Evolutionary conservation across 2,329 filamentous ascomycete species (phyloP), one percentile per base, ranked within the genome.

Genomic region (Xylariaceae sp.): DNA sequence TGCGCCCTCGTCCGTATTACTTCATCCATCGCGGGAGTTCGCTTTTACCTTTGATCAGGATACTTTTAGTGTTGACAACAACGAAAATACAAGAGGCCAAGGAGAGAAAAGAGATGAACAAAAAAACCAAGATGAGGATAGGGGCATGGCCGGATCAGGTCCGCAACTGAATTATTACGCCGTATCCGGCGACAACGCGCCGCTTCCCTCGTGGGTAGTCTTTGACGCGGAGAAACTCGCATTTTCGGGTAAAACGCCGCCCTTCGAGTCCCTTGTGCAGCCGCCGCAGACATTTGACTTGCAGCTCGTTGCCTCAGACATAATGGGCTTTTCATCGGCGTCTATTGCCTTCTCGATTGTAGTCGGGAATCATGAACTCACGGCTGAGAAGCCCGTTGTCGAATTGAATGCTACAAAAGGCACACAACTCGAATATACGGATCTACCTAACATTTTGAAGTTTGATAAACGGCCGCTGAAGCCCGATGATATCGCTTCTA

Each of bases 191-290:
- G 82, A 93, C 65, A 89, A 89, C 65, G 89, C 88, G n/a, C 91
- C 92, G 29, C 75, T 96, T 29, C 92, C 92, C 16, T 86, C 91
- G 0, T 96, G 92, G 92, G 76, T 96, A 37, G 75, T 75, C n/a
- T 96, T 96, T 65, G 82, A 94, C 61, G 67, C 81, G 1, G 68
- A 68, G 2, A 77, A 72, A 0, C 73, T 96, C 32, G 79, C 78
- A 0, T 95, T 96, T 63, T 82, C 81, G 1, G 92, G 92, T 20
- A 82, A 73, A 27, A 88, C 87, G 2, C 91, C 91, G 1, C 74
- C 84, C 1, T 77, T 85, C 40, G 80, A 82, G 53, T 84, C 83
- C 23, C 75, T 87, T 8, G 72, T 84, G 29, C 81, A 86, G 26
- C 84, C 85, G 6, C 87, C 91, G 3, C 87, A 95, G 65, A 81